A percentile compares a stretch with the other conserved stretches of the same genome.
phyloP scores from a whole-genome alignment of 1,139 yeast genomes.

The Groenewaldozyma auringiensis region DNA sequence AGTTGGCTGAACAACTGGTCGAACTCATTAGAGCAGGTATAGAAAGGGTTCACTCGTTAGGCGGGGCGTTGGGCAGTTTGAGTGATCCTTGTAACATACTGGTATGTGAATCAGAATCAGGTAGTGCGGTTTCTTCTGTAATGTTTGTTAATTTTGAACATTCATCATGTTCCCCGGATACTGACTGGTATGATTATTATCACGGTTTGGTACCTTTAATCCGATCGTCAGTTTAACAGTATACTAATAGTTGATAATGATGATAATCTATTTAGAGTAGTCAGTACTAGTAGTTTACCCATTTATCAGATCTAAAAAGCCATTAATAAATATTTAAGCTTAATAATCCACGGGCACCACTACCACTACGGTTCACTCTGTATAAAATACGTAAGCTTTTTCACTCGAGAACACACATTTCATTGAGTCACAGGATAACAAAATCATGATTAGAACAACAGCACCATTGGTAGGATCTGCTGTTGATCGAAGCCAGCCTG shows the following conservation, averaged over 20 bases:
- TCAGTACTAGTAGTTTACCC: too few relatives aligned
- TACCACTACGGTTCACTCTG: too few relatives aligned
- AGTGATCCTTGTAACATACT: background rate
- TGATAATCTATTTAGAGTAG: too few relatives aligned
- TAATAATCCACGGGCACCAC: too few relatives aligned
- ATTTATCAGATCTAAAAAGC: too few relatives aligned
- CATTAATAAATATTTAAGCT: too few relatives aligned
- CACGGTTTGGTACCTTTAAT: background rate
- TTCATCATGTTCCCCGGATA: background rate
- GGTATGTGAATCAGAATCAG: background rate
- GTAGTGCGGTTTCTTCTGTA: background rate
- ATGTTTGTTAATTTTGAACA: background rate
- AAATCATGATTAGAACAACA: background rate
- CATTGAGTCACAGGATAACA: too few relatives aligned
- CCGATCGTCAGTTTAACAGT: too few relatives aligned
- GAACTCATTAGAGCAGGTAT: background rate
- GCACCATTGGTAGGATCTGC: constrained; percentile 34
- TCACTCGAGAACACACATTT: too few relatives aligned
- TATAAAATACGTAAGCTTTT: too few relatives aligned
- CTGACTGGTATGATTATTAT: background rate
- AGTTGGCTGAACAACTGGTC: background rate
- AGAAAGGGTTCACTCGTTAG: background rate
- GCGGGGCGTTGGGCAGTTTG: background rate
- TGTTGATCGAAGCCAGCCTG: constrained; percentile 67
- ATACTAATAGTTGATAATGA: too few relatives aligned